Conservation (phyloP, 306 rosid genomes). For the Boehmeria nivea region DNA sequence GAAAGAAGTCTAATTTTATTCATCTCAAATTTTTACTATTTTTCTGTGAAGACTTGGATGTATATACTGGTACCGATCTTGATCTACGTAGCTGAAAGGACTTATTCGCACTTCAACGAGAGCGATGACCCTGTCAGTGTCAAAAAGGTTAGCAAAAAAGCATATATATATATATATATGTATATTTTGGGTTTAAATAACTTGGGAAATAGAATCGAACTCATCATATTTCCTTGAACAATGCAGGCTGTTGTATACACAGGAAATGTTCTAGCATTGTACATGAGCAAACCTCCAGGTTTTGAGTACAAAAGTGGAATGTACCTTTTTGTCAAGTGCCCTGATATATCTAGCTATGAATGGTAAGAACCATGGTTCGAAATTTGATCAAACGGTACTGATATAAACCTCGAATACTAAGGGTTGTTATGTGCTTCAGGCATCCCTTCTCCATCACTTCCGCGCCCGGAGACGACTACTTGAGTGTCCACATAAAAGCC, state of each 20-base stretch:
- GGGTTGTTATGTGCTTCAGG: constrained; percentile 35
- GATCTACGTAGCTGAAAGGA: constrained; percentile 57
- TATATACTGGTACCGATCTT: constrained; percentile 49
- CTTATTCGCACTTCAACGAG: constrained; percentile 31
- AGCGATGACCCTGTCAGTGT: constrained; percentile 44
- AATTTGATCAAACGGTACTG: not conserved
- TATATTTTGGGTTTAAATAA: too few species aligned
- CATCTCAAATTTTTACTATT: not conserved
- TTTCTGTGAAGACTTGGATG: constrained; percentile 90
- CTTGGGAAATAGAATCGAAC: constrained; percentile 8
- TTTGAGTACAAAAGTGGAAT: constrained; percentile 86
- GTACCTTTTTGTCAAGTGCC: constrained; percentile 87
- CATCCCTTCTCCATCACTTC: constrained; percentile 96
- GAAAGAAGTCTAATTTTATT: too few species aligned
- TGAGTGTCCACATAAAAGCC: constrained; percentile 76
- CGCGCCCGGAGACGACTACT: constrained; percentile 88
- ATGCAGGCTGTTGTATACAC: constrained; percentile 76
- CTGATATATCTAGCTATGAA: constrained; percentile 73
- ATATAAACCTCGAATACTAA: not conserved
- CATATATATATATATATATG: too few species aligned
- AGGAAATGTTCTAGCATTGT: constrained; percentile 79
- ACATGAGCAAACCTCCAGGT: constrained; percentile 68
- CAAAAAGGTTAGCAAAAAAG: too few species aligned
- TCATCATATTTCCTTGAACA: constrained; percentile 16
- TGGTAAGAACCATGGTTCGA: constrained; percentile 44